These are phyloP conservation scores for Reticulascus tulasneorum DNA, from an alignment of 2,329 filamentous ascomycete species.

Conservation along the genomic window DNA sequence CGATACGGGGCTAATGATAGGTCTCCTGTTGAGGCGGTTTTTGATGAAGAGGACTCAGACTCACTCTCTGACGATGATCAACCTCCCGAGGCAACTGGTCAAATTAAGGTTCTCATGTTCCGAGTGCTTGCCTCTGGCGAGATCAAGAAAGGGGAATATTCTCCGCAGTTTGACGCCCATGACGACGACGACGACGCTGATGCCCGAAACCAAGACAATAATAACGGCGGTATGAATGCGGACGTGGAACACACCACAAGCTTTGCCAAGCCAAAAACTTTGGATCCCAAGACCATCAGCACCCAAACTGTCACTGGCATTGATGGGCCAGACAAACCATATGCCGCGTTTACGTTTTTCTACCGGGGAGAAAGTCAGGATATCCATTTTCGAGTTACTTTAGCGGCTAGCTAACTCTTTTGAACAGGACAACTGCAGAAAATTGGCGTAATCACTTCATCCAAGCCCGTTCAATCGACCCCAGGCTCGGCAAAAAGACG, in stretches of 20 bases:
- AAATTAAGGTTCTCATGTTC: slow-evolving; percentile 98
- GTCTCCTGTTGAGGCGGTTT: slow-evolving; percentile 66
- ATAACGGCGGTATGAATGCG: slow-evolving; percentile 62
- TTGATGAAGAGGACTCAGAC: slow-evolving; percentile 69
- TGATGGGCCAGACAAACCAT: slow-evolving; percentile 92
- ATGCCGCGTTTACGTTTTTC: slow-evolving; percentile 95
- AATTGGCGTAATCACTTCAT: slow-evolving; percentile 78
- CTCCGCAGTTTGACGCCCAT: slow-evolving; percentile 93
- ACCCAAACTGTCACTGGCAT: slow-evolving; percentile 99
- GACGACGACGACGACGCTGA: slow-evolving; percentile 79
- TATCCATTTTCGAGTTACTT: slow-evolving; percentile 1
- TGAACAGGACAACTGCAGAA: slow-evolving; percentile 88
- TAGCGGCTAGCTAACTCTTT: neutral
- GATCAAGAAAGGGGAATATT: slow-evolving; percentile 97
- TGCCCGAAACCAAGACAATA: slow-evolving; percentile 45
- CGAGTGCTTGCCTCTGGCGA: slow-evolving; percentile 92
- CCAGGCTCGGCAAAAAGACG: slow-evolving; percentile 67
- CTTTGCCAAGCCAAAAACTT: slow-evolving; percentile 92
- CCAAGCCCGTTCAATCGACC: slow-evolving; percentile 61
- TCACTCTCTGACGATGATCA: slow-evolving; percentile 77
- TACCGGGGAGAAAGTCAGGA: slow-evolving; percentile 90
- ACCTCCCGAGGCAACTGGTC: slow-evolving; percentile 87
- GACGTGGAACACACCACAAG: slow-evolving; percentile 96
- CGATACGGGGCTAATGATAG: slow-evolving; percentile 76
- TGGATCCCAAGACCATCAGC: slow-evolving; percentile 96